Evolutionary conservation across 176 grass and related monocot species (phyloP), one percentile per base, ranked within the genome.

Genomic region (Hsuehochloa calcarea): DNA sequence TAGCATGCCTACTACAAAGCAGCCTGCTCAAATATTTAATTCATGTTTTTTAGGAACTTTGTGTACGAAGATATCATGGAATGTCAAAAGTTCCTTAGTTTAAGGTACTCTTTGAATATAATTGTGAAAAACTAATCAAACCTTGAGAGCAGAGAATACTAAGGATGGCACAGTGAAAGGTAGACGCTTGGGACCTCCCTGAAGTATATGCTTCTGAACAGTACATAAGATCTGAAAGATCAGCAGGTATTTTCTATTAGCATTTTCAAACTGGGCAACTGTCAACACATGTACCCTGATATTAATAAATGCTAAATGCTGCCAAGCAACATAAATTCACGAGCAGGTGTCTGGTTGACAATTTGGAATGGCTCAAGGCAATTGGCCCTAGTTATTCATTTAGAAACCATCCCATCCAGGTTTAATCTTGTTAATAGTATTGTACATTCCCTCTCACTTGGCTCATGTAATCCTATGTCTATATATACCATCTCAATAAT

Each of bases 191-290:
- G 89, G 83, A 87, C 93, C 96, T 83, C 93, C 96, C 88, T 72
- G 85, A 94, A 98, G 87, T 94, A 95, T 94, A 92, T 98, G 88
- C 86, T 98, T 98, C 84, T 89, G 91, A 75, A 98, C 86, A 56
- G 91, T 96, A 84, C 93, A 98, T 84, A 98, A 88, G 63, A 96
- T 98, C 93, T 98, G 87, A 87, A 92, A 92, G 52, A 72, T 26
- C 59, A 73, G 52, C 59, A 85, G 52, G 20, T 50, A 68, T 78
- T 84, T 85, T 27, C n/a, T 70, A 88, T 85, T 71, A 89, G 65
- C 55, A 69, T 26, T 82, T 79, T 61, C 47, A 85, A 78, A 46
- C 7, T 43, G 27, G 34, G 46, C 43, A 74, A 85, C 7, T 69
- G 74, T 45, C 22, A 20, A 76, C 22, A 74, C 20, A 91, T 37